These are phyloP conservation scores for Cardiospermum halicacabum DNA, from an alignment of 345 rosid species.

Conservation along the genomic window DNA sequence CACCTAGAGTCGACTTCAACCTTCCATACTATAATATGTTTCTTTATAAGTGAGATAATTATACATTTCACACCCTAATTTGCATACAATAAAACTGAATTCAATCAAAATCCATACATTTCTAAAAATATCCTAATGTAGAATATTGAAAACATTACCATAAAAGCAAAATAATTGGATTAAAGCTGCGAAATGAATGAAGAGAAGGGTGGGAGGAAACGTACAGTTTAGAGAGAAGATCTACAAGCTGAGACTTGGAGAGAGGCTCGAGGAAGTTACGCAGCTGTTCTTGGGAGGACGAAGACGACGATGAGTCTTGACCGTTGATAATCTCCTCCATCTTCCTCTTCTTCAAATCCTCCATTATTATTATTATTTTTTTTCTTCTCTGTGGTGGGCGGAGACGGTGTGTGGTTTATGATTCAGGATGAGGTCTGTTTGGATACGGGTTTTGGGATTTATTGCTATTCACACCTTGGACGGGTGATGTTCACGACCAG, in stretches of 20 bases:
- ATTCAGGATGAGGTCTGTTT: not conserved
- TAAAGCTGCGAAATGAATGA: not conserved
- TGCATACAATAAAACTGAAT: slow-evolving; percentile 3
- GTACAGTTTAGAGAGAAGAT: slow-evolving; percentile 58
- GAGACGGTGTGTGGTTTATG: not conserved
- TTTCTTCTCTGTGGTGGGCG: not conserved
- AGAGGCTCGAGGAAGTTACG: slow-evolving; percentile 61
- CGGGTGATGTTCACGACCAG: no score
- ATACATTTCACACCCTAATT: not conserved
- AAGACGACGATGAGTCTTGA: not conserved
- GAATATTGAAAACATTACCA: no score
- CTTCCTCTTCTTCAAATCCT: slow-evolving; percentile 55
- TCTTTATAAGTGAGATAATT: not conserved
- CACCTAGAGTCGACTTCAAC: no score
- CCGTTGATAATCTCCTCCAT: slow-evolving; percentile 41
- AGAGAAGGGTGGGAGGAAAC: slow-evolving; percentile 7
- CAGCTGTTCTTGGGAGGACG: slow-evolving; percentile 35
- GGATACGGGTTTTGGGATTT: not conserved
- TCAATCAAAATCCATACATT: not conserved
- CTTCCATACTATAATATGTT: not conserved
- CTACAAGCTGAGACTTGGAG: slow-evolving; percentile 59
- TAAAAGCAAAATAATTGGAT: not conserved
- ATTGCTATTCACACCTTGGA: not conserved
- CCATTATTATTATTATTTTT: slow-evolving; percentile 21
- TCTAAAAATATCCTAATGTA: not conserved